Base-by-base conservation (phyloP, 2,329 filamentous ascomycete species). In the Pseudogymnoascus destructans region DNA sequence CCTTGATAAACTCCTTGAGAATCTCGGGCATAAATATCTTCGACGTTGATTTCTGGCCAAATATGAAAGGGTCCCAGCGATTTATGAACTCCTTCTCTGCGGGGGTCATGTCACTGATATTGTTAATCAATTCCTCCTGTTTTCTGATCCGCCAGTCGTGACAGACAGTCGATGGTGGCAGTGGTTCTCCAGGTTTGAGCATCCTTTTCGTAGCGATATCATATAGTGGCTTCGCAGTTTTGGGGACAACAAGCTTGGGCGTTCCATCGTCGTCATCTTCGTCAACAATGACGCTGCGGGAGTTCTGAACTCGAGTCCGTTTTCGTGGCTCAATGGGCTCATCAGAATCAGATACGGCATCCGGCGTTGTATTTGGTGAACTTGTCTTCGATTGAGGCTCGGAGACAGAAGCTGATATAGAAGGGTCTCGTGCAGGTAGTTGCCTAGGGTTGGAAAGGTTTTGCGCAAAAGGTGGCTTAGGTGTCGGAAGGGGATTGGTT, bases 61-160 rank as follows among this genome's bases (percentile, higher is more conserved):
- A 55, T 19, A 58, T 57, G 35, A 68, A 69, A 10, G 62, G 61
- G 38, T 70, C 68, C 66, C 66, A 70, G 7, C 58, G 52, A 23
- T 62, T 63, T 13, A 68, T 60, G 33, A 65, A 70, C 8, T 68
- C 68, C 32, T 69, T 70, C 46, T 69, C 67, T 23, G 63, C 62
- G 2, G 59, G 55, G 6, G 61, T 63, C 6, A 69, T 58, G 59
- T 70, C 66, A 7, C 55, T 62, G 55, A 62, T 67, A 32, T 68
- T 66, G 23, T 65, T 64, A 6, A 70, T 63, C 2, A 63, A 60
- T 35, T 69, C 67, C 23, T 63, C 61, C 30, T 66, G 64, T 42
- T 66, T 67, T 11, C 65, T 64, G 13, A 65, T 55, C 7, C 68
- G 60, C 67, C 67, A 70, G n/a, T 27, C 38, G 40, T 69, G 64